phyloP scores from a whole-genome alignment of 768 basidiomycete species.

The Tylopilus cervinicoccineus region DNA sequence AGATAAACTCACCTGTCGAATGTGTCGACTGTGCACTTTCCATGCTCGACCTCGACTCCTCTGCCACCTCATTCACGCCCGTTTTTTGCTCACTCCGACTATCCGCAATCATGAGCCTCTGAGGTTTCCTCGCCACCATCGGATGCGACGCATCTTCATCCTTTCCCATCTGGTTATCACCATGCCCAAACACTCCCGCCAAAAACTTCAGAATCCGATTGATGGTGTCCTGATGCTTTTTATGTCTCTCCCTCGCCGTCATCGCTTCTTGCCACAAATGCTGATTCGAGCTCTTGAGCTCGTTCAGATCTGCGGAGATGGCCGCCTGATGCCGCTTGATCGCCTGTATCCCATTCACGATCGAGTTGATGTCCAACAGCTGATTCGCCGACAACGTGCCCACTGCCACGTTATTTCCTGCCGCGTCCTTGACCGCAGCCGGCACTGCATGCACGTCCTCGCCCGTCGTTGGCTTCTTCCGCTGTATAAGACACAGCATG shows the following conservation, averaged over 20 bases:
- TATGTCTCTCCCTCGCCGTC: slow-evolving; percentile 70
- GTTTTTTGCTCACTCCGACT: slow-evolving; percentile 35
- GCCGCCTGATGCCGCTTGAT: slow-evolving; percentile 91
- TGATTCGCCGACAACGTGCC: slow-evolving; percentile 41
- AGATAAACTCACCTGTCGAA: slow-evolving; percentile 9
- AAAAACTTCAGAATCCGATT: slow-evolving; percentile 93
- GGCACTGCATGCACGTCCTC: slow-evolving; percentile 28
- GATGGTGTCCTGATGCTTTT: slow-evolving; percentile 95
- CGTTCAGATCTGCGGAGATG: slow-evolving; percentile 86
- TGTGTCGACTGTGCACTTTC: slow-evolving; percentile 23
- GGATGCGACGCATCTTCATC: slow-evolving; percentile 35
- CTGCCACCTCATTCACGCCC: slow-evolving; percentile 35
- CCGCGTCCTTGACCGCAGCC: slow-evolving; percentile 11
- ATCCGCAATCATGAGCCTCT: slow-evolving; percentile 69
- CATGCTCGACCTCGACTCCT: slow-evolving; percentile 32
- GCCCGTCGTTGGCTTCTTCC: slow-evolving; percentile 55
- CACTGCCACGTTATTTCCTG: slow-evolving; percentile 13
- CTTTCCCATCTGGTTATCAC: slow-evolving; percentile 36
- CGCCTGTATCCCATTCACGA: slow-evolving; percentile 76
- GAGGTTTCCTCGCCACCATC: slow-evolving; percentile 46
- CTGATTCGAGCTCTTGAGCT: slow-evolving; percentile 83
- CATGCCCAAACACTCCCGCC: slow-evolving; percentile 81
- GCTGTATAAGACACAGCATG: slow-evolving; percentile 79
- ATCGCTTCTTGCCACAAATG: slow-evolving; percentile 91
- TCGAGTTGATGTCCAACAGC: slow-evolving; percentile 70